These are phyloP conservation scores for Neoarthrinium moseri DNA, from an alignment of 2,329 filamentous ascomycete species.

Conservation along the genomic window DNA sequence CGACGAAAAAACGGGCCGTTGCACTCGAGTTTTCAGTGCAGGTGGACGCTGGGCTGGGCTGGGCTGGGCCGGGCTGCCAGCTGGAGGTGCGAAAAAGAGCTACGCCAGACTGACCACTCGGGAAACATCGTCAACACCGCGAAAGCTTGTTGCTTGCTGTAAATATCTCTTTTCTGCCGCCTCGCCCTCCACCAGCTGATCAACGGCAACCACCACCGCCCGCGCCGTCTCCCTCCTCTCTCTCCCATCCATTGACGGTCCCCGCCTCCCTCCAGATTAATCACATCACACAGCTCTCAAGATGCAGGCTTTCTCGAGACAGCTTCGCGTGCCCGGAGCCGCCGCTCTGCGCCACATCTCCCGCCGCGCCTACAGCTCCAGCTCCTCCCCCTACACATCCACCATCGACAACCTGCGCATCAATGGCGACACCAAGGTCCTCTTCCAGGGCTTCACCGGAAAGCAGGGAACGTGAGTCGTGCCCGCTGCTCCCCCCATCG, in stretches of 20 bases:
- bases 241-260: slow-evolving; percentile 1
- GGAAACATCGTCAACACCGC: slow-evolving; percentile 1
- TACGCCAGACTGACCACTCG: not conserved
- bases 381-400: slow-evolving; percentile 66
- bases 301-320: slow-evolving; percentile 86
- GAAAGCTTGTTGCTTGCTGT: slow-evolving; percentile 2
- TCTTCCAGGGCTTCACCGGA: slow-evolving; percentile 97
- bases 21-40: not conserved
- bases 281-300: slow-evolving; percentile 31
- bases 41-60: not conserved
- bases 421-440: slow-evolving; percentile 88
- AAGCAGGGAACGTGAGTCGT: slow-evolving; percentile 85
- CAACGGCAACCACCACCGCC: slow-evolving; percentile 4
- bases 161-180: slow-evolving; percentile 5
- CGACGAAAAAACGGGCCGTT: not conserved
- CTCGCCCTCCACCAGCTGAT: not conserved
- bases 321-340: slow-evolving; percentile 61
- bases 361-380: slow-evolving; percentile 73
- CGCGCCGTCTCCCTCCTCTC: too few species aligned
- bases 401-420: slow-evolving; percentile 88
- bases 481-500: too few species aligned
- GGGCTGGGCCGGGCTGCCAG: not conserved
- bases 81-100: not conserved
- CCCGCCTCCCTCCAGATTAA: not conserved
- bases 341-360: slow-evolving; percentile 63